phyloP scores from a whole-genome alignment of 169 alveolate species.

The Eimeria acervulina region DNA sequence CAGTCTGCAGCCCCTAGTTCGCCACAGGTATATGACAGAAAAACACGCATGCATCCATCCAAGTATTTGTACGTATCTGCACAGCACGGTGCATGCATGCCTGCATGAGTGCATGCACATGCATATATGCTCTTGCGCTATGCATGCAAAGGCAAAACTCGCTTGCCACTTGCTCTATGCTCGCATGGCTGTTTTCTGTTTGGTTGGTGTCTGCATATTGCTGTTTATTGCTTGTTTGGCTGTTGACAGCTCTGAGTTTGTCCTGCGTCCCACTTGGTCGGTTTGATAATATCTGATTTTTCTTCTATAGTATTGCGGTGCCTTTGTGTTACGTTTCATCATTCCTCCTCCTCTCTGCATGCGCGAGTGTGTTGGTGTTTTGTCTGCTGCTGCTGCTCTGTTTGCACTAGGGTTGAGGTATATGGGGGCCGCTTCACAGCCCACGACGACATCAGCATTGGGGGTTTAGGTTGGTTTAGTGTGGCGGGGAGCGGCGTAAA shows the following conservation, averaged over 20 bases:
- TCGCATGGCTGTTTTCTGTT: not conserved
- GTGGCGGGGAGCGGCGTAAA: conserved; percentile 90
- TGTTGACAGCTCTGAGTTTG: no score
- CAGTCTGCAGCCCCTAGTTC: conserved; percentile 73
- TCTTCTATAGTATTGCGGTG: no score
- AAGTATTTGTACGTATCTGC: not conserved
- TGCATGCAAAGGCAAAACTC: not conserved
- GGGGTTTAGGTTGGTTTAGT: conserved; percentile 92
- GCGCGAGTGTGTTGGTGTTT: not conserved
- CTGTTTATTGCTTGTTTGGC: not conserved
- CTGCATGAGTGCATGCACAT: not conserved
- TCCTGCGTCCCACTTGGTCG: no score
- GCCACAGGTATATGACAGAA: conserved; percentile 61
- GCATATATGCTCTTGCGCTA: not conserved
- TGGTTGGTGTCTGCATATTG: not conserved
- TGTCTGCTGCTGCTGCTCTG: not conserved
- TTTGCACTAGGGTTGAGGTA: conserved; percentile 68
- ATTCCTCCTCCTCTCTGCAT: no score
- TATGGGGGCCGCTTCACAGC: conserved; percentile 40
- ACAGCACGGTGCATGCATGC: not conserved
- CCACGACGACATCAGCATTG: conserved; percentile 90
- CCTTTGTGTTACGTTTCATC: no score
- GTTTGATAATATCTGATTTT: no score
- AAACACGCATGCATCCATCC: not conserved
- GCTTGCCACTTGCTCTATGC: not conserved